Evolutionary conservation across 148 eudicot species (phyloP), one percentile per base, ranked within the genome.

Genomic region (Rhododendron henanense): DNA sequence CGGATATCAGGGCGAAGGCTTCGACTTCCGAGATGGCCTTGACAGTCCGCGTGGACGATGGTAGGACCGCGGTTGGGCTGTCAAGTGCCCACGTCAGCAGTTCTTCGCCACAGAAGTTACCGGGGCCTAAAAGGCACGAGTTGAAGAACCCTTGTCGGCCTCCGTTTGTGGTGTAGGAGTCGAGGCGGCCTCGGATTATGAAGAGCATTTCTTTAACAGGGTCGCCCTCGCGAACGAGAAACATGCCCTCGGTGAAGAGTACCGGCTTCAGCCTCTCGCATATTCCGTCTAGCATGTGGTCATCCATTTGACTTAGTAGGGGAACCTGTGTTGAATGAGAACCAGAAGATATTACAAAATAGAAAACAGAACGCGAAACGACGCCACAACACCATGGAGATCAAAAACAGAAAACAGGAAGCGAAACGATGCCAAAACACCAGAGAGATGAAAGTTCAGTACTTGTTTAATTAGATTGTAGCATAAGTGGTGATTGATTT

Each of bases 251-350:
- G 3, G 91, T 90, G 84, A 87, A 94, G 4, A 92, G 57, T 0
- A 90, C 88, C 44, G 94, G 92, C 39, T 92, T 92, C 21, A 94
- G 94, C 88, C 92, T 83, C 93, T 92, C 93, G 59, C 93, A 91
- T 73, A 94, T 91, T 3, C 89, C 92, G 69, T 91, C 93, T 67
- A 91, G 83, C 91, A 88, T 91, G 14, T 87, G 65, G 51, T 94
- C 93, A 75, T 92, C 94, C 96, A 94, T 92, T 78, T 89, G 88
- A 48, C 87, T 90, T 51, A 94, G 87, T 18, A 94, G 19, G 10
- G 96, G 96, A 4, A 93, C 93, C 94, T 92, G 76, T 92, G 76
- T 33, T 3, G 15, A 33, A 71, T 71, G 61, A 47, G 7, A 21
- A 31, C 31, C 31, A 31, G 31, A 31, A 31, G 31, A 31, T 31